Base-by-base conservation (phyloP, 768 basidiomycete species). In the Tubosaeta sp. region DNA sequence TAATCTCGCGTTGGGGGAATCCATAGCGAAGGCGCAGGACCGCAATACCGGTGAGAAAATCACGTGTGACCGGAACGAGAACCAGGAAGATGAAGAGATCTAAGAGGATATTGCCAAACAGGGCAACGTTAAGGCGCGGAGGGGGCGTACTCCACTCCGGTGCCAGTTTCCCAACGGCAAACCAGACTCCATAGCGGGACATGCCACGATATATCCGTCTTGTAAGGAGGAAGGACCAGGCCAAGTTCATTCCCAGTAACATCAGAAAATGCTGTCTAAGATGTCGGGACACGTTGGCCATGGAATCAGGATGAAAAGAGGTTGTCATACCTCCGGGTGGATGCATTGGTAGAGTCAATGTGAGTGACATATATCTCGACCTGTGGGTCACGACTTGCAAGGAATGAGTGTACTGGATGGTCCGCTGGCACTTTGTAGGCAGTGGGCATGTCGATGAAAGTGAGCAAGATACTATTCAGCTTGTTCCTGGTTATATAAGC, bases 331-430 rank as follows among this genome's bases (percentile, higher is more conserved):
- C 58, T 68, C 50, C 63, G 54, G 32, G 53, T 50, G 27, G 49
- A 56, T 32, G 27, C 50, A 51, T 57, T 52, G 35, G 55, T 32
- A 22, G 60, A 42, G 39, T 70, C 63, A 29, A 66, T 44, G 19
- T 68, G 67, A 25, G 66, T 70, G 31, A 68, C 61, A 51, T 61
- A 70, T 29, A 70, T 38, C 54, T 68, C 68, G 41, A 35, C 52
- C 34, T 46, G 58, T 5, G 58, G 46, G 43, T 62, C 59, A 43
- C 61, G 48, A 5, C 39, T 31, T 1, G 54, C 44, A 7, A 68
- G 39, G 48, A 68, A 65, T 4, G 58, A 39, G 37, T 41, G 54
- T 26, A 60, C 59, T 11, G 66, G 64, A n/a, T 68, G 67, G 31
- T 47, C 13, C 17, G 61, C 51, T n/a, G 67, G 66, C 31, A 68